Percentiles rank a stretch among this genome's conserved stretches.
phyloP scores from a whole-genome alignment of 768 basidiomycete genomes.

The Crassisporium funariophilum region DNA sequence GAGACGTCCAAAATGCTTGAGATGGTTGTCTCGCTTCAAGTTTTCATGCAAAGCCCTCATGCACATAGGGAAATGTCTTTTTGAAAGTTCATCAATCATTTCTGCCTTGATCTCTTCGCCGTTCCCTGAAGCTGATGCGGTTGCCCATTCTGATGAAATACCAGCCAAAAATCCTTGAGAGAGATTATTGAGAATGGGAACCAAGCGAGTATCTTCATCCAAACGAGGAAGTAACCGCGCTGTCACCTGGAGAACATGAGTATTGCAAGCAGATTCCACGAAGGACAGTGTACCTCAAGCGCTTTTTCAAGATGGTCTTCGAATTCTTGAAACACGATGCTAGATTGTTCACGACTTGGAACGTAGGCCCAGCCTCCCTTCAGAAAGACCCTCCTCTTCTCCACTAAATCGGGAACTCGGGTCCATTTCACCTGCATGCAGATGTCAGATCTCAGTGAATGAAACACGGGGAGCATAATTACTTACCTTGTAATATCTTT shows the following conservation, averaged over 20 bases:
- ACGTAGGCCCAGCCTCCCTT: slow-evolving; percentile 89
- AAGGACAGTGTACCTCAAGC: slow-evolving; percentile 60
- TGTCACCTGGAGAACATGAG: slow-evolving; percentile 57
- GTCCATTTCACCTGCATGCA: slow-evolving; percentile 87
- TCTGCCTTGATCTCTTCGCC: slow-evolving; percentile 84
- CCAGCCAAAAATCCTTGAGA: slow-evolving; percentile 94
- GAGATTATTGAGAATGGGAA: slow-evolving; percentile 88
- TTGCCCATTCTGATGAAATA: slow-evolving; percentile 80
- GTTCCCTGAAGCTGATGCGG: slow-evolving; percentile 48
- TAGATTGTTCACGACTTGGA: slow-evolving; percentile 71
- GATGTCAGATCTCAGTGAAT: not conserved
- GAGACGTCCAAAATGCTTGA: slow-evolving; percentile 90
- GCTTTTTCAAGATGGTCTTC: slow-evolving; percentile 68
- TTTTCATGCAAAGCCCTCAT: slow-evolving; percentile 90
- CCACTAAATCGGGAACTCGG: slow-evolving; percentile 90
- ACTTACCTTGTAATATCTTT: slow-evolving; percentile 75
- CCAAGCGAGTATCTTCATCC: slow-evolving; percentile 90
- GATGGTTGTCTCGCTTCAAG: slow-evolving; percentile 74
- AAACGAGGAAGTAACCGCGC: slow-evolving; percentile 85
- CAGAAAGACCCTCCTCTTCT: slow-evolving; percentile 76
- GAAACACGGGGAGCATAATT: not conserved
- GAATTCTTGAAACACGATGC: slow-evolving; percentile 88
- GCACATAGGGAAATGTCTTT: slow-evolving; percentile 92
- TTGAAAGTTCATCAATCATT: slow-evolving; percentile 87
- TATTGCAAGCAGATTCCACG: not conserved